Evolutionary conservation across 2,329 filamentous ascomycete genomes (phyloP).

Genomic region (Epichloe coenophiala): DNA sequence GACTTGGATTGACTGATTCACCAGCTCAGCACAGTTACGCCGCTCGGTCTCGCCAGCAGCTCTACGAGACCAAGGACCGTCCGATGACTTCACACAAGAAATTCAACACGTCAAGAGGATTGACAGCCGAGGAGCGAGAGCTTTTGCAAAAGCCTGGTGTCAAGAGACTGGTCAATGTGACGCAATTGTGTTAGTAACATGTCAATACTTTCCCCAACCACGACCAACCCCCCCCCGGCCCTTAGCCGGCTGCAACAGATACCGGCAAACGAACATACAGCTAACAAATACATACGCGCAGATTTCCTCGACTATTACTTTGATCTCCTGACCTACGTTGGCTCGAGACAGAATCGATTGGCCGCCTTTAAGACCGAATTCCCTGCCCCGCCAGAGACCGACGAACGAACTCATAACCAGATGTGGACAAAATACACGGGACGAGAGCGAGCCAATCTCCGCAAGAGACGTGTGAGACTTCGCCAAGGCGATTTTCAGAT

Average conservation of each 20-base stretch:
- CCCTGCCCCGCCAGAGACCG: slow-evolving; percentile 62
- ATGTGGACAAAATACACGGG: slow-evolving; percentile 83
- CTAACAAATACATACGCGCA: slow-evolving; percentile 26
- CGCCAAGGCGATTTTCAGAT: slow-evolving; percentile 97
- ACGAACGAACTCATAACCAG: slow-evolving; percentile 64
- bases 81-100: slow-evolving; percentile 43
- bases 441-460: slow-evolving; percentile 83
- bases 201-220: neutral
- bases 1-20: slow-evolving; percentile 33
- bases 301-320: slow-evolving; percentile 99
- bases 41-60: slow-evolving; percentile 71
- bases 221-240: too few relatives aligned
- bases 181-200: slow-evolving; percentile 68
- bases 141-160: slow-evolving; percentile 86
- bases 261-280: neutral
- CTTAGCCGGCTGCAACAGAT: neutral
- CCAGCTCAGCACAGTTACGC: slow-evolving; percentile 59
- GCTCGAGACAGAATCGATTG: slow-evolving; percentile 72
- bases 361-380: slow-evolving; percentile 75
- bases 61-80: slow-evolving; percentile 56
- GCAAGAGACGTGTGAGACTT: slow-evolving; percentile 82
- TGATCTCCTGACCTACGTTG: slow-evolving; percentile 90
- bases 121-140: slow-evolving; percentile 82
- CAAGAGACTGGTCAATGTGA: slow-evolving; percentile 90
- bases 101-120: slow-evolving; percentile 63